phyloP scores from a whole-genome alignment of 306 rosid genomes.

The Lathyrus aphaca region DNA sequence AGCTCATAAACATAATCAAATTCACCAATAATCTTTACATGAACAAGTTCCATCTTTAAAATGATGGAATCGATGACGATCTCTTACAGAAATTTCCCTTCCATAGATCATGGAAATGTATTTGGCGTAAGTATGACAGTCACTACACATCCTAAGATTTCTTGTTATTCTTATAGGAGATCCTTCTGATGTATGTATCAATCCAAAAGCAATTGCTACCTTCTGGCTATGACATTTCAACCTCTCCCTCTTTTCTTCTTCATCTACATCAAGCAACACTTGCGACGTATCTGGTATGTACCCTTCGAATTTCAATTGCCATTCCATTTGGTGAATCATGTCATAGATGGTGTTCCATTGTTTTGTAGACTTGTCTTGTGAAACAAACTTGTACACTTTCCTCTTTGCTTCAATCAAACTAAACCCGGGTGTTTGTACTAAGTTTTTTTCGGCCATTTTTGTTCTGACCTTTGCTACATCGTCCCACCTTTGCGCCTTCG shows the following conservation, averaged over 20 bases:
- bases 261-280: constrained; percentile 70
- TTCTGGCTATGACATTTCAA: constrained; percentile 81
- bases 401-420: constrained; percentile 78
- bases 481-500: constrained; percentile 65
- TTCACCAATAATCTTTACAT: constrained; percentile 80
- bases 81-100: constrained; percentile 71
- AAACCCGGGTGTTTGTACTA: constrained; percentile 67
- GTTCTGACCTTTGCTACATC: constrained; percentile 65
- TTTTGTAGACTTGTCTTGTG: constrained; percentile 70
- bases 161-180: constrained; percentile 70
- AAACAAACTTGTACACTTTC: constrained; percentile 67
- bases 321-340: constrained; percentile 96
- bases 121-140: constrained; percentile 80
- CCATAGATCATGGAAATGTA: constrained; percentile 64
- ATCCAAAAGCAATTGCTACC: constrained; percentile 81
- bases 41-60: constrained; percentile 87
- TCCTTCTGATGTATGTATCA: constrained; percentile 66
- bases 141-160: constrained; percentile 84
- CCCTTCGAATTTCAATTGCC: constrained; percentile 92
- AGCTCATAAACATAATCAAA: constrained; percentile 27
- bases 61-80: constrained; percentile 75
- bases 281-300: constrained; percentile 73
- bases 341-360: constrained; percentile 47
- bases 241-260: constrained; percentile 82
- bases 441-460: constrained; percentile 52